Evolutionary conservation across 2,329 filamentous ascomycete genomes (phyloP).

Genomic region (Arthrobotrys pseudoclavata): DNA sequence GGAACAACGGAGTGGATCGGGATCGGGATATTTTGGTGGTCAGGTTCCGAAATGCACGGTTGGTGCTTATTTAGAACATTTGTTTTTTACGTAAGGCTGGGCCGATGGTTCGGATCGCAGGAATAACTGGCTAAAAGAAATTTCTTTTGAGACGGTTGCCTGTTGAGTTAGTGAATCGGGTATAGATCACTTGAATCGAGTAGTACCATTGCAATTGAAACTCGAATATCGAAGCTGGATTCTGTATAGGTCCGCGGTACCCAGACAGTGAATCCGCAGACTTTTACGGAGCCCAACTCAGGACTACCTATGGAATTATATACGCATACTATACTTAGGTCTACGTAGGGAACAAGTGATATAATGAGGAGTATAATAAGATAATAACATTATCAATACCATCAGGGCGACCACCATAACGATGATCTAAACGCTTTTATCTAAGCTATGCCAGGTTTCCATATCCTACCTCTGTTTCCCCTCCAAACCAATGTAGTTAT

Average conservation of each 20-base stretch:
- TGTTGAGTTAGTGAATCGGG: no score
- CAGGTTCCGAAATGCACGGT: constrained; percentile 1
- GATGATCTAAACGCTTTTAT: constrained; percentile 29
- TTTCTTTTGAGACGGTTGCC: no score
- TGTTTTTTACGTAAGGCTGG: constrained; percentile 9
- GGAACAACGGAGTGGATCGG: not conserved
- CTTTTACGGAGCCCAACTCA: no score
- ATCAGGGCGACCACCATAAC: constrained; percentile 15
- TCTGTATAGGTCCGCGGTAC: no score
- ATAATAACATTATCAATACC: constrained; percentile 19
- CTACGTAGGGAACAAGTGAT: not conserved
- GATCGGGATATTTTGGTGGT: not conserved
- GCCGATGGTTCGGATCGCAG: not conserved
- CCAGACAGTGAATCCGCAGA: no score
- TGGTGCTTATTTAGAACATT: not conserved
- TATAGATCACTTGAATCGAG: no score
- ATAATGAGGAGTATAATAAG: not conserved
- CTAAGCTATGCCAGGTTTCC: constrained; percentile 6
- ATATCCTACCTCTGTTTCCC: constrained; percentile 7
- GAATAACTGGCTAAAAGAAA: no score
- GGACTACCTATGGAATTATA: no score
- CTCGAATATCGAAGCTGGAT: no score
- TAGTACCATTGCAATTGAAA: no score
- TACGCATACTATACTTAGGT: not conserved
- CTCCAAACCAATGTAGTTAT: not conserved